Evolutionary conservation across 495 filamentous ascomycete genomes (phyloP).

Genomic region (Penicillium pancosmium): DNA sequence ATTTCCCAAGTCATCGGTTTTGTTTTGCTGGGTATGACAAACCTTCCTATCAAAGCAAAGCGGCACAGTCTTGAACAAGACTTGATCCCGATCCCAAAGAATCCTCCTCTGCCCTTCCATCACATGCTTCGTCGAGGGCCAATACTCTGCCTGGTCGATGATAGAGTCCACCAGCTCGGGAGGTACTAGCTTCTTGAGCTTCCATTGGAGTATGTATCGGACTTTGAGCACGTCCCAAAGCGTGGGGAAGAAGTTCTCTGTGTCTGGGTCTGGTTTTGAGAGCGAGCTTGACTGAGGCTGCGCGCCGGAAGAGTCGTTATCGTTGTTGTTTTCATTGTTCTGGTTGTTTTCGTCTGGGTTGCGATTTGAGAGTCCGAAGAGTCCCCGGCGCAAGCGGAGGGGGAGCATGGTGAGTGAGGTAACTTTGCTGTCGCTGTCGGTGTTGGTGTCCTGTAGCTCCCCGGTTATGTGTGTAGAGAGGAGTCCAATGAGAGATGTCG

Average conservation of each 20-base stretch:
- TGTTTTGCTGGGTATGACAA: background rate
- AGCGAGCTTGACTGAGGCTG: background rate
- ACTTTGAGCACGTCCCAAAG: constrained; percentile 41
- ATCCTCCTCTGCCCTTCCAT: constrained; percentile 29
- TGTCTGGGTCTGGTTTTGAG: background rate
- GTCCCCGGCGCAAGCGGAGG: background rate
- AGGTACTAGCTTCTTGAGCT: constrained; percentile 52
- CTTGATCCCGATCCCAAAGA: constrained; percentile 42
- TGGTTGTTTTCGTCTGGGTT: background rate
- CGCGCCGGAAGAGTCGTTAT: background rate
- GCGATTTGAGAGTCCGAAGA: background rate
- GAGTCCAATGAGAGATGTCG: no score
- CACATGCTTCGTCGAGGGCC: constrained; percentile 50
- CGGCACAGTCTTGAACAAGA: constrained; percentile 41
- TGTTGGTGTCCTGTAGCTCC: no score
- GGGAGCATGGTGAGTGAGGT: constrained; percentile 4
- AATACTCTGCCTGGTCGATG: constrained; percentile 72
- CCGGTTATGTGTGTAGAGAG: no score
- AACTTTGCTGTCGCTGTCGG: no score
- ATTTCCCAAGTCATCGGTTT: background rate
- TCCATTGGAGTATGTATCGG: constrained; percentile 39
- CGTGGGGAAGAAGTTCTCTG: constrained; percentile 26
- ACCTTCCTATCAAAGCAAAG: constrained; percentile 44
- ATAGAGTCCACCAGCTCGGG: constrained; percentile 68
- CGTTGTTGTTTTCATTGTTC: background rate